phyloP scores from a whole-genome alignment of 306 rosid genomes.

The Vicia villosa region DNA sequence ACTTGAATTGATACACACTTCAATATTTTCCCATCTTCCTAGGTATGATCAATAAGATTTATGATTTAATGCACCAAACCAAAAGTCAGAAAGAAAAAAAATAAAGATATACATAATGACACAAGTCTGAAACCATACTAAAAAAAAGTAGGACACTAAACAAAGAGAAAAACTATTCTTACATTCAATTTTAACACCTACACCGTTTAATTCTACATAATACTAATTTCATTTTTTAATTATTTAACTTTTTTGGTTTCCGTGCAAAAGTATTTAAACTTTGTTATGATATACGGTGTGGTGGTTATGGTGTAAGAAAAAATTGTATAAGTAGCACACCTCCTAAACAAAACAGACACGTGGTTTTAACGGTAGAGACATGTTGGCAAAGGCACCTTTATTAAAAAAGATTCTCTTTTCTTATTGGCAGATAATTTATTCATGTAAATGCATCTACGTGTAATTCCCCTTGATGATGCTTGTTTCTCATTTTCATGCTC shows the following conservation, averaged over 20 bases:
- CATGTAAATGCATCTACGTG: background rate
- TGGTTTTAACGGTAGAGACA: background rate
- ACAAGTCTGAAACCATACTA: background rate
- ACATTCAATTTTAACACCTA: too few species aligned
- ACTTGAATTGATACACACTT: background rate
- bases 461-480: background rate
- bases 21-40: background rate
- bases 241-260: too few species aligned
- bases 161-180: too few species aligned
- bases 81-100: background rate
- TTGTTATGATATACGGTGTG: too few species aligned
- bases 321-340: too few species aligned
- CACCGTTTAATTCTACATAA: too few species aligned
- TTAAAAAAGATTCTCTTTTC: background rate
- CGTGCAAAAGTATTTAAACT: too few species aligned
- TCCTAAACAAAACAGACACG: background rate
- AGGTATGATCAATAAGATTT: background rate
- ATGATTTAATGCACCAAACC: slow-evolving; percentile 1
- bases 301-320: too few species aligned
- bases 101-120: background rate
- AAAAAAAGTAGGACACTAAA: background rate
- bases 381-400: background rate
- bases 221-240: too few species aligned
- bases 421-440: background rate
- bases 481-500: background rate